Conservation (phyloP, 805 yeast species). For the Wickerhamomyces hampshirensis region DNA sequence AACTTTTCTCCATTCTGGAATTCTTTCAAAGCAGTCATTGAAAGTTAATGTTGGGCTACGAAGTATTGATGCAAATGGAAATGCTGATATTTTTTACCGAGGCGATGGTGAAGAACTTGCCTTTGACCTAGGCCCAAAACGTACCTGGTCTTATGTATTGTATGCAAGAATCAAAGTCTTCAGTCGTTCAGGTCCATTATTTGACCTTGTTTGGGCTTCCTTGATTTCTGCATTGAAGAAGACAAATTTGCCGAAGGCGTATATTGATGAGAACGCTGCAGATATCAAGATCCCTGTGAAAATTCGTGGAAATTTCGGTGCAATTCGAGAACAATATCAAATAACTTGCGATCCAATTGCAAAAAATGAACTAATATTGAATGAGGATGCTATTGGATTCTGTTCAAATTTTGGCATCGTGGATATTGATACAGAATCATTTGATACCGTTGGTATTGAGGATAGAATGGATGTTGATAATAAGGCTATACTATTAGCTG, state of each 20-base stretch:
- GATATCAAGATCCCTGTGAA: slow-evolving; percentile 48
- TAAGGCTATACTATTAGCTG: slow-evolving; percentile 51
- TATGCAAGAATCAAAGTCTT: slow-evolving; percentile 73
- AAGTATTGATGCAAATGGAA: slow-evolving; percentile 47
- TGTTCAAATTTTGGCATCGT: slow-evolving; percentile 57
- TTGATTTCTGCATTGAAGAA: slow-evolving; percentile 56
- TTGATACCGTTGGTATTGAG: slow-evolving; percentile 24
- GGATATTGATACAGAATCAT: slow-evolving; percentile 34
- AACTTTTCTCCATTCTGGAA: slow-evolving; percentile 49
- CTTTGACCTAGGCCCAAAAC: slow-evolving; percentile 33
- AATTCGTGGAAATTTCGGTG: slow-evolving; percentile 46
- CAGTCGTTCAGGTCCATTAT: slow-evolving; percentile 76
- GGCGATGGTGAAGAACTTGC: slow-evolving; percentile 35
- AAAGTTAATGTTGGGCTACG: slow-evolving; percentile 52
- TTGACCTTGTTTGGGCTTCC: slow-evolving; percentile 71
- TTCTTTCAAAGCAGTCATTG: slow-evolving; percentile 47
- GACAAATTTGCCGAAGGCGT: slow-evolving; percentile 62
- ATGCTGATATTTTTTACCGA: slow-evolving; percentile 40
- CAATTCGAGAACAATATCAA: slow-evolving; percentile 43
- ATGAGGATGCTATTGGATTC: slow-evolving; percentile 34
- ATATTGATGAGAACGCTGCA: slow-evolving; percentile 56
- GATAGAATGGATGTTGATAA: slow-evolving; percentile 30
- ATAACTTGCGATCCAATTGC: slow-evolving; percentile 51
- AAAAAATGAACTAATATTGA: slow-evolving; percentile 35
- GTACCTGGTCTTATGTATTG: slow-evolving; percentile 52